phyloP scores from a whole-genome alignment of 495 filamentous ascomycete genomes.

The Penicillium longicatenatum region DNA sequence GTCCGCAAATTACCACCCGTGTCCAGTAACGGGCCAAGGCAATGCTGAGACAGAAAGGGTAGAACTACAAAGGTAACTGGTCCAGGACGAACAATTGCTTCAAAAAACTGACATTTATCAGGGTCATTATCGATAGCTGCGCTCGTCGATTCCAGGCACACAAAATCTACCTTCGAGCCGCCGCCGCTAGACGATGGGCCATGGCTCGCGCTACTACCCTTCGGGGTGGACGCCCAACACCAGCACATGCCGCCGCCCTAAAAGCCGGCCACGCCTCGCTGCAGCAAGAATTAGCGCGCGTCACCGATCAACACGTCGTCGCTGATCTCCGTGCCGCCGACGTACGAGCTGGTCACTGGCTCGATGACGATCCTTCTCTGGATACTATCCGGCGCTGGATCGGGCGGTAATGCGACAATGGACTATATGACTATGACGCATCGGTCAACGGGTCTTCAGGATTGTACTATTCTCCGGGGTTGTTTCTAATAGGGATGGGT shows the following conservation, averaged over 20 bases:
- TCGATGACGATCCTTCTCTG: conserved; percentile 66
- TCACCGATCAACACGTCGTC: conserved; percentile 69
- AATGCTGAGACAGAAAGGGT: conserved; percentile 71
- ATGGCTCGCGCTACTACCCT: conserved; percentile 69
- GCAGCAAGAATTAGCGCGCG: conserved; percentile 63
- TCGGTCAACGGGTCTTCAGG: not conserved
- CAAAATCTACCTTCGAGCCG: conserved; percentile 78
- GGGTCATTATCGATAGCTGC: conserved; percentile 76
- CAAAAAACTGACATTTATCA: conserved; percentile 27
- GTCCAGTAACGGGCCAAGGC: conserved; percentile 48
- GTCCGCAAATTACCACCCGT: conserved; percentile 65
- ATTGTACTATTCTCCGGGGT: not conserved
- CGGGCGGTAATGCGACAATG: conserved; percentile 27
- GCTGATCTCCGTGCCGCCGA: conserved; percentile 66
- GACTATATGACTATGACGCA: not conserved
- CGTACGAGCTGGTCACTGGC: conserved; percentile 69
- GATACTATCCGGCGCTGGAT: conserved; percentile 48
- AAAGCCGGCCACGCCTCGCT: conserved; percentile 56
- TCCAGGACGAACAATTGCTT: conserved; percentile 18
- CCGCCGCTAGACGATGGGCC: conserved; percentile 78
- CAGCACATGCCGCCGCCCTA: conserved; percentile 59
- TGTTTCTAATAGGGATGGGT: conserved; percentile 2
- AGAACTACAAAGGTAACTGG: conserved; percentile 70
- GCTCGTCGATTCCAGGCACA: conserved; percentile 82
- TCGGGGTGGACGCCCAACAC: conserved; percentile 61